phyloP scores from a whole-genome alignment of 1,139 yeast species.

The Pichia sp. region DNA sequence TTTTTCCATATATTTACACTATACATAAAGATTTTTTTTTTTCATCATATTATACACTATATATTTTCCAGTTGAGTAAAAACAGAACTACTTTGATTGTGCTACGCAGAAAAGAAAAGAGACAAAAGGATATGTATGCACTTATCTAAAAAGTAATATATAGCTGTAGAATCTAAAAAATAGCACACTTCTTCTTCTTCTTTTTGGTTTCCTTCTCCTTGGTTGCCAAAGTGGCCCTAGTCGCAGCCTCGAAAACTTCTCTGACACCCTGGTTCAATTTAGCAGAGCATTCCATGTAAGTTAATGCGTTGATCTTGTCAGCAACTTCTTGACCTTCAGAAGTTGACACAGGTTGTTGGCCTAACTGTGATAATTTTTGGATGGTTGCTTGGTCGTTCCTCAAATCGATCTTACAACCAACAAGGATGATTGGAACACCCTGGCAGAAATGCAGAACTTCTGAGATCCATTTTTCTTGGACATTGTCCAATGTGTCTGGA shows the following conservation, averaged over 20 bases:
- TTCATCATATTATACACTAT: not conserved
- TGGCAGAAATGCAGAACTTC: slow-evolving; percentile 94
- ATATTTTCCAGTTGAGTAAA: not conserved
- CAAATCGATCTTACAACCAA: slow-evolving; percentile 88
- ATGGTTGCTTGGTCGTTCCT: slow-evolving; percentile 78
- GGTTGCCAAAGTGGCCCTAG: slow-evolving; percentile 76
- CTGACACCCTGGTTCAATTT: slow-evolving; percentile 87
- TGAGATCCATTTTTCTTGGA: slow-evolving; percentile 91
- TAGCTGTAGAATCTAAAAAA: slow-evolving; percentile 10
- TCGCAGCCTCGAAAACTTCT: slow-evolving; percentile 89
- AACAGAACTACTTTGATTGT: not conserved
- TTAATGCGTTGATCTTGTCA: slow-evolving; percentile 79
- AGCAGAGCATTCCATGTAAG: slow-evolving; percentile 91
- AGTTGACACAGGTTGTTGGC: slow-evolving; percentile 70
- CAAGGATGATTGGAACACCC: slow-evolving; percentile 90
- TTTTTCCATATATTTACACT: not conserved
- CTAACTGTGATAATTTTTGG: slow-evolving; percentile 70
- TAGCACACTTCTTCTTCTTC: slow-evolving; percentile 44
- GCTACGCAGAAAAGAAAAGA: not conserved
- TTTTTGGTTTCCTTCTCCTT: slow-evolving; percentile 55
- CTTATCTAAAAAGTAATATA: not conserved
- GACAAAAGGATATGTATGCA: not conserved
- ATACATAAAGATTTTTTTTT: not conserved
- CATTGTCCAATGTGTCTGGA: slow-evolving; percentile 90
- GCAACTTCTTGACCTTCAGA: slow-evolving; percentile 85